Evolutionary conservation across 2,329 filamentous ascomycete species (phyloP).

Genomic region (Chaetomiaceae sp.): DNA sequence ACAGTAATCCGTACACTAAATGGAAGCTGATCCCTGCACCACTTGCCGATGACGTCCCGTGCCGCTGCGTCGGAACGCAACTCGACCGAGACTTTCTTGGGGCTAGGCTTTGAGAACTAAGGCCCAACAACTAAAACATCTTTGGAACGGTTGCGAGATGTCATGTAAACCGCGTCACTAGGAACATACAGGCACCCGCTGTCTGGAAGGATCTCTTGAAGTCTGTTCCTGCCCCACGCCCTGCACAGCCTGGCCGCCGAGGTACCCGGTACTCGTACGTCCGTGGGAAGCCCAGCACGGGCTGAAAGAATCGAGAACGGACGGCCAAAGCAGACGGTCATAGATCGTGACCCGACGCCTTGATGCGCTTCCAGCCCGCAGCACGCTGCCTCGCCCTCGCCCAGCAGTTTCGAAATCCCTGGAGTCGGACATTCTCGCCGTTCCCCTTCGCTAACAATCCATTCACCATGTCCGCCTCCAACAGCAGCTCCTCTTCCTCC

Average conservation of each 20-base stretch:
- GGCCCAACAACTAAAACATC: no score
- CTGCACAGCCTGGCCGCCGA: no score
- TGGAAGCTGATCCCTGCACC: not conserved
- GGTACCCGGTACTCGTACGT: no score
- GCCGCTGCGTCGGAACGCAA: constrained; percentile 4
- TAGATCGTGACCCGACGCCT: no score
- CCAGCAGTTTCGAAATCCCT: constrained; percentile 17
- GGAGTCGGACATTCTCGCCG: constrained; percentile 8
- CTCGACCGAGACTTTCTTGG: not conserved
- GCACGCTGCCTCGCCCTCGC: constrained; percentile 23
- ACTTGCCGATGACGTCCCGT: constrained; percentile 15
- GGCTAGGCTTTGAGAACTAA: not conserved
- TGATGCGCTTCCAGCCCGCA: constrained; percentile 23
- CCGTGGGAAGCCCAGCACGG: constrained; percentile 9
- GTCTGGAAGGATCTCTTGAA: no score
- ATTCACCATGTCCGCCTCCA: constrained; percentile 16
- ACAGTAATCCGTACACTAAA: no score
- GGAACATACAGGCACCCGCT: no score
- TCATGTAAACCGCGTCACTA: no score
- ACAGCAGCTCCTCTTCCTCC: not conserved
- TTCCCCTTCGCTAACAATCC: constrained; percentile 7
- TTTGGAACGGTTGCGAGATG: no score
- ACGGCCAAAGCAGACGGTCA: no score
- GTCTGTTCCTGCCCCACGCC: no score
- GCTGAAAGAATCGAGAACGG: not conserved